Base-by-base conservation (phyloP, 2,329 filamentous ascomycete species). In the Trichoderma koningii region DNA sequence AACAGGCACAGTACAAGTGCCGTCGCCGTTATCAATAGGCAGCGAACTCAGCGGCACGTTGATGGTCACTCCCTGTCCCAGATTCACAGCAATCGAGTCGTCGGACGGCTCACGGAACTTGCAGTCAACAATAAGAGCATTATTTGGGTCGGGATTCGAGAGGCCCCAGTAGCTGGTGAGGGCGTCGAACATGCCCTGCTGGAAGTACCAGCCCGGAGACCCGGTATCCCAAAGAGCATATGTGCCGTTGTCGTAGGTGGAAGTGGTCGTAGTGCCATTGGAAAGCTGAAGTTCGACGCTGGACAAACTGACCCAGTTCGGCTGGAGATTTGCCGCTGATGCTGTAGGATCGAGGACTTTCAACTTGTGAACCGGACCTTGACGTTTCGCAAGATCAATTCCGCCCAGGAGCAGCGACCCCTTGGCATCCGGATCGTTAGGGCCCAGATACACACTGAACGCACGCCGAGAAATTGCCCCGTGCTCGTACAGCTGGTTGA, bases 401-500 rank as follows among this genome's bases (percentile, higher is more conserved):
- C 66, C 66, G 19, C 66, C 66, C 15, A 68, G 53, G 17, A 68
- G 60, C 5, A 68, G 61, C 19, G 28, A 41, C 1, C 55, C 65
- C 14, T 21, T 28, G 6, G 60, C 61, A 23, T 61, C 50, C 17
- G 55, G 42, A 21, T 66, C 51, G n/a, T 64, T 66, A 3, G 60
- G 61, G 5, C 66, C 66, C 1, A 68, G 56, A 34, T 66, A 68
- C 19, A 68, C 47, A 15, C 66, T 68, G 26, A 66, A 68, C 6
- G 65, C 66, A 19, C 66, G 66, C 3, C 60, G 51, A 7, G 52
- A 52, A 26, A 68, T 66, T 30, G 44, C 50, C 2, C 65, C 65
- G 2, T 41, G 19, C 19, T 66, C 52, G 19, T 65, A 52, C n/a
- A 68, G 51, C 21, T 64, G 64, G 21, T 68, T 66, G 6, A 66